phyloP scores from a whole-genome alignment of 148 eudicot species.

The Fagopyrum tataricum region DNA sequence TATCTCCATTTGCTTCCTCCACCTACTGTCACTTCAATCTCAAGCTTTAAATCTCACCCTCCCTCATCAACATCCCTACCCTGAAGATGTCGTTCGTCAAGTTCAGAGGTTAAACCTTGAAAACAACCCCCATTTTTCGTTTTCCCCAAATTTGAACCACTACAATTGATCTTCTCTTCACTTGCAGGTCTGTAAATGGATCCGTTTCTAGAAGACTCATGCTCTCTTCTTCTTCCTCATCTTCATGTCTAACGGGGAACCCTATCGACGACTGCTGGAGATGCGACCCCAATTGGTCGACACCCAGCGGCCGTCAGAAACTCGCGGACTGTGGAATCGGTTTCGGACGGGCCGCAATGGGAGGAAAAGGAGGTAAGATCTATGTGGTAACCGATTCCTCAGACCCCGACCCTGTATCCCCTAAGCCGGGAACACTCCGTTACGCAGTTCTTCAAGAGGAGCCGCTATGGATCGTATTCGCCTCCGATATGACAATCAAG shows the following conservation, averaged over 20 bases:
- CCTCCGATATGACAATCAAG: constrained; percentile 42
- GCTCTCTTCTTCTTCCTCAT: constrained; percentile 12
- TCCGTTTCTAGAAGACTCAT: constrained; percentile 28
- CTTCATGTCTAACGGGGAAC: constrained; percentile 42
- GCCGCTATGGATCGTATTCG: constrained; percentile 55
- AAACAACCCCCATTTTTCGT: not conserved
- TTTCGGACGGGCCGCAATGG: constrained; percentile 39
- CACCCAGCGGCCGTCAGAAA: constrained; percentile 35
- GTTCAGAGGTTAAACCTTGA: constrained; percentile 26
- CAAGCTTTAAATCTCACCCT: constrained; percentile 27
- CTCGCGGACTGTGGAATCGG: constrained; percentile 57
- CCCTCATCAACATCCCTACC: constrained; percentile 50
- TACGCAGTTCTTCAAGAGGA: constrained; percentile 42
- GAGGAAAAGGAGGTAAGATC: constrained; percentile 55
- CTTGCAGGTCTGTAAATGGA: constrained; percentile 25
- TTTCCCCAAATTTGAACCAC: constrained; percentile 1
- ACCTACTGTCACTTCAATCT: not conserved
- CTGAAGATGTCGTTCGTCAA: constrained; percentile 37
- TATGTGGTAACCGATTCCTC: constrained; percentile 58
- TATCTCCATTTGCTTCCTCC: constrained; percentile 16
- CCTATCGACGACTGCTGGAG: constrained; percentile 70
- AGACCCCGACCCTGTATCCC: constrained; percentile 46
- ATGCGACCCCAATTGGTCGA: constrained; percentile 50
- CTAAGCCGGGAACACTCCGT: constrained; percentile 48
- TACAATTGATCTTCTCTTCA: not conserved